Evolutionary conservation across 495 filamentous ascomycete genomes (phyloP).

Genomic region (Penicillium ucsense): DNA sequence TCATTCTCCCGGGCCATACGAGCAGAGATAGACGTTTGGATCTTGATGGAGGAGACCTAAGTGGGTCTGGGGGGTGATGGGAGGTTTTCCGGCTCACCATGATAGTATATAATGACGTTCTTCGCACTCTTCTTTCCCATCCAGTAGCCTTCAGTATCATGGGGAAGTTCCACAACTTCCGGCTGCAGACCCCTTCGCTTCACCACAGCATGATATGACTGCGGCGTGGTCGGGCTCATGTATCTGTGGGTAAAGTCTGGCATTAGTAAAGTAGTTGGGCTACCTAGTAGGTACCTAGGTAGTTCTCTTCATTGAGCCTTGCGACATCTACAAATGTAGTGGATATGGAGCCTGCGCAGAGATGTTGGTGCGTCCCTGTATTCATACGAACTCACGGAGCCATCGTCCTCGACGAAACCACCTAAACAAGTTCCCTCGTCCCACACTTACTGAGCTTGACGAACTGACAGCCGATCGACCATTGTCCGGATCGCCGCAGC

Average conservation of each 20-base stretch:
- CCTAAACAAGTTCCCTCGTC: too few relatives aligned
- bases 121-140: slow-evolving; percentile 46
- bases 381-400: too few relatives aligned
- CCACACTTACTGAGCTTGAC: slow-evolving; percentile 27
- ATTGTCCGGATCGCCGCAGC: slow-evolving; percentile 19
- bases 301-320: too few relatives aligned
- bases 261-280: too few relatives aligned
- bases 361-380: too few relatives aligned
- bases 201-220: slow-evolving; percentile 35
- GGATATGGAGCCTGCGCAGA: too few relatives aligned
- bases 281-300: too few relatives aligned
- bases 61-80: too few relatives aligned
- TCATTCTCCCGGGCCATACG: too few relatives aligned
- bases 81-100: slow-evolving; percentile 27
- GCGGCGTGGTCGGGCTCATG: slow-evolving; percentile 27
- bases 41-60: too few relatives aligned
- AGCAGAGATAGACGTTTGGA: not conserved
- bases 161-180: slow-evolving; percentile 36
- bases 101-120: slow-evolving; percentile 50
- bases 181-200: slow-evolving; percentile 38
- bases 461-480: slow-evolving; percentile 10
- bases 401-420: too few relatives aligned
- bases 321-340: too few relatives aligned
- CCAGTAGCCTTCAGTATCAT: slow-evolving; percentile 49
- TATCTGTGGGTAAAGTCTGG: slow-evolving; percentile 9